These are phyloP conservation scores for Guadua angustifolia DNA, from an alignment of 176 grass and related monocot species.

Conservation along the genomic window DNA sequence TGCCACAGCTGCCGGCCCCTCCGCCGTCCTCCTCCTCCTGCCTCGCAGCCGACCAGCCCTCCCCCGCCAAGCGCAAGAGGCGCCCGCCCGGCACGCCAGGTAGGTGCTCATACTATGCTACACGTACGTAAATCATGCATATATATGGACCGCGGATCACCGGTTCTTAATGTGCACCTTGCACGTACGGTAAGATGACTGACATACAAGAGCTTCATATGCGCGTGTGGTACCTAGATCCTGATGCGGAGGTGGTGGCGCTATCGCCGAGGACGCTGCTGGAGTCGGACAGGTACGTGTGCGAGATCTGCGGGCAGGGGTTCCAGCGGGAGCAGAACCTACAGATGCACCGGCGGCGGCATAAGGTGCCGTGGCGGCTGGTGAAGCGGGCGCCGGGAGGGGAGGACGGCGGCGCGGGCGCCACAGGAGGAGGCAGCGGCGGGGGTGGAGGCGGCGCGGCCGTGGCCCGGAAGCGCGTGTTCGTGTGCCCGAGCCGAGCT, in stretches of 20 bases:
- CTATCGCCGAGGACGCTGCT: slow-evolving; percentile 84
- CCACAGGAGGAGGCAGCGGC: background rate
- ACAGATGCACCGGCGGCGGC: slow-evolving; percentile 91
- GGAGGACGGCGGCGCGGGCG: slow-evolving; percentile 17
- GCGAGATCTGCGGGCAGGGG: slow-evolving; percentile 91
- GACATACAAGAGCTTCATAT: background rate
- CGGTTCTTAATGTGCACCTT: background rate
- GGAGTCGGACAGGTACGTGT: slow-evolving; percentile 90
- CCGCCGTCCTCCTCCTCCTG: slow-evolving; percentile 13
- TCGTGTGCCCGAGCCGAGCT: slow-evolving; percentile 88
- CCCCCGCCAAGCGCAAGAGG: slow-evolving; percentile 75
- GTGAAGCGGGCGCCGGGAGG: slow-evolving; percentile 55
- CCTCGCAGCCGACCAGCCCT: slow-evolving; percentile 45
- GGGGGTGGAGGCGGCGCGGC: background rate
- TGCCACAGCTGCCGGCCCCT: background rate
- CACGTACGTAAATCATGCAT: background rate
- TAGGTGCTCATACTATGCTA: slow-evolving; percentile 45
- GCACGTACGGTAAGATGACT: background rate
- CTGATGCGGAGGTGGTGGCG: slow-evolving; percentile 88
- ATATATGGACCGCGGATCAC: background rate
- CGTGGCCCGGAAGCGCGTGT: slow-evolving; percentile 61
- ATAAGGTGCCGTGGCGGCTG: slow-evolving; percentile 89
- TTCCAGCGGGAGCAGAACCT: slow-evolving; percentile 95
- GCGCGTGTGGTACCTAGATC: slow-evolving; percentile 47
- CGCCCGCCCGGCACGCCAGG: slow-evolving; percentile 78